These are phyloP conservation scores for Phytophthora meadii DNA, from an alignment of 352 stramenopile species.

Conservation along the genomic window DNA sequence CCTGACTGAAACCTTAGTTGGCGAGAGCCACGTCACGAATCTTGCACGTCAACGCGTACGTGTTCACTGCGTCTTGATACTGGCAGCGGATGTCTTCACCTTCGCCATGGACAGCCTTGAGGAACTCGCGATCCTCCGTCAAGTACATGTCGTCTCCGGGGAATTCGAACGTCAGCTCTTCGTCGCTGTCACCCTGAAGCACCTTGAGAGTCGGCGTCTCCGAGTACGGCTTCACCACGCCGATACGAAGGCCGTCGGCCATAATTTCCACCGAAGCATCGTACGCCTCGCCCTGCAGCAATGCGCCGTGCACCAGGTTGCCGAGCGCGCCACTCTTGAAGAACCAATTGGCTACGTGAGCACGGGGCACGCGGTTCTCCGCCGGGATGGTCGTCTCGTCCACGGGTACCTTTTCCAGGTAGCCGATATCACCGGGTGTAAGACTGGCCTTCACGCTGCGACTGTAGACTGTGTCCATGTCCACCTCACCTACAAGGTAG, in stretches of 20 bases:
- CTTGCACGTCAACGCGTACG: conserved; percentile 52
- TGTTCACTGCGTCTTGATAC: conserved; percentile 43
- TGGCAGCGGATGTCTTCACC: conserved; percentile 35
- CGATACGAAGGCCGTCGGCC: conserved; percentile 44
- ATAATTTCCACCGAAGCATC: conserved; percentile 46
- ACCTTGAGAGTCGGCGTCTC: conserved; percentile 43
- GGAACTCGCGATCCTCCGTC: conserved; percentile 47
- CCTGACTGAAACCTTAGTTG: conserved; percentile 10
- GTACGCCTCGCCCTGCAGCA: conserved; percentile 43
- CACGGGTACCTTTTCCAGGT: conserved; percentile 44
- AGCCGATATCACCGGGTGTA: conserved; percentile 35
- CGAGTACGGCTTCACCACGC: conserved; percentile 47
- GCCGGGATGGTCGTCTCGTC: conserved; percentile 31
- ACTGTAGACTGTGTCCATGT: conserved; percentile 45
- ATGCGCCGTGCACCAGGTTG: conserved; percentile 40
- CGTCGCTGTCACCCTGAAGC: conserved; percentile 34
- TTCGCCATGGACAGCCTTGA: conserved; percentile 37
- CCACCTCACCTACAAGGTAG: conserved; percentile 45
- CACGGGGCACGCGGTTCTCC: conserved; percentile 41
- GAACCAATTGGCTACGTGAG: conserved; percentile 46
- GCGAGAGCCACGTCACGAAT: conserved; percentile 44
- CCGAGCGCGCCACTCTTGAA: conserved; percentile 45
- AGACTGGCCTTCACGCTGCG: conserved; percentile 53
- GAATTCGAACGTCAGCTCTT: conserved; percentile 45
- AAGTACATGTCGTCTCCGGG: conserved; percentile 50